Base-by-base conservation (phyloP, 1,284 basidiomycete species). In the Vanrija pseudolonga region DNA sequence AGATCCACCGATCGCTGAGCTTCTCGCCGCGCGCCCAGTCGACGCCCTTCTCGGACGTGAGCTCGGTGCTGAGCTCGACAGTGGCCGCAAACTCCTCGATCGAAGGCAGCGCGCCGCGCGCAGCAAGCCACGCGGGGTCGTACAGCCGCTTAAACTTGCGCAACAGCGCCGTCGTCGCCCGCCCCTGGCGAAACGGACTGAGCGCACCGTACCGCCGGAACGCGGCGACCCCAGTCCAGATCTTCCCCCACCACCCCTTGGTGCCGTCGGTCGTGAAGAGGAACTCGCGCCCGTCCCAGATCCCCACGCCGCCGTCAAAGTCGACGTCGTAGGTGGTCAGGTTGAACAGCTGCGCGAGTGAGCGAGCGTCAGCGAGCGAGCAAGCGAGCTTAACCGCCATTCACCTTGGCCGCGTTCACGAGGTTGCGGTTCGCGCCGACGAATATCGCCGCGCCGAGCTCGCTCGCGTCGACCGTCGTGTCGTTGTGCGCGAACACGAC, bases 401-500 rank as follows among this genome's bases (percentile, higher is more conserved):
- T 89, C 56, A 89, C 87, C 36, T 87, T 80, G 0, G 84, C 82
- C 1, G 90, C 90, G 56, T 88, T 83, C 83, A 86, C 85, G 47
- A 93, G 68, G 71, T 94, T 92, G 69, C 84, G 84, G 77, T 96
- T 94, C 4, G 82, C 83, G 47, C 81, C 70, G 4, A 94, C 87
- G 72, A 95, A 97, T 59, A 97, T 89, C 41, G 87, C 89, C 0
- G 87, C 95, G 1, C 95, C 95, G 0, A 95, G 80, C 65, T 83
- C 94, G 37, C 92, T 76, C 3, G 87, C 83, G 24, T 80, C 78
- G 20, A 85, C 77, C 11, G 74, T 78, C 2, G 76, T 67, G 66
- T 95, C 83, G 55, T 82, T 79, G 70, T 94, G 85, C 3, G 93
- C 91, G 62, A 86, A 81, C 0, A 93, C 85, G 9, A 82, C 80